Evolutionary conservation across 192 early-diverging fungal genomes (phyloP).

Genomic region (Coemansia biformis): DNA sequence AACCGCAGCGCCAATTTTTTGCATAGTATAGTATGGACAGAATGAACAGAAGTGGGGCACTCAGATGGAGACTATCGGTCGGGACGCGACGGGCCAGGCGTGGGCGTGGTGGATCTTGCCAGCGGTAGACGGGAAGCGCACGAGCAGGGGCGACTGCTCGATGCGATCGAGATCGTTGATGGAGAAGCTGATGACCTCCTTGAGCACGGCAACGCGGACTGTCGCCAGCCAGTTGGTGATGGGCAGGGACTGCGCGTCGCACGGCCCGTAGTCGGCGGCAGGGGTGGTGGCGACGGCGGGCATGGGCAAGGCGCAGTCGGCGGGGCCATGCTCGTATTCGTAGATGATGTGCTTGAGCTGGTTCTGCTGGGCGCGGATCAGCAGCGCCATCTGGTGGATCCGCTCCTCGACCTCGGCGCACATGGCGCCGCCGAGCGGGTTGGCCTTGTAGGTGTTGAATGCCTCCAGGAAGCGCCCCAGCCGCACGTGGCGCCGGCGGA

Average conservation of each 20-base stretch:
- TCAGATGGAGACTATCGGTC: neutral
- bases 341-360: constrained; percentile 20
- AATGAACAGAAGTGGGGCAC: too few species aligned
- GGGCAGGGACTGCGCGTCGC: neutral
- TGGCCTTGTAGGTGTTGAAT: constrained; percentile 14
- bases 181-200: constrained; percentile 34
- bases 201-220: constrained; percentile 19
- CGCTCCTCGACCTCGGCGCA: constrained; percentile 28
- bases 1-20: too few species aligned
- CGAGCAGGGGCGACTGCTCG: constrained; percentile 19
- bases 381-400: constrained; percentile 45
- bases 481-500: constrained; percentile 20
- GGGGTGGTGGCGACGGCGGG: too few species aligned
- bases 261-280: neutral
- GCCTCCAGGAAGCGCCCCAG: constrained; percentile 16
- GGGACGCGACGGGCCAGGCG: neutral
- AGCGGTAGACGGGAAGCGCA: constrained; percentile 1
- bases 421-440: constrained; percentile 47
- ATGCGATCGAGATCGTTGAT: constrained; percentile 16
- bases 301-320: neutral
- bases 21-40: too few species aligned
- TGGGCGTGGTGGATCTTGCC: constrained; percentile 1
- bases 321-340: constrained; percentile 4
- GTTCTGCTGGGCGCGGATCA: constrained; percentile 28
- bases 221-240: constrained; percentile 24